These are phyloP conservation scores for Mycosarcoma maydis DNA, from an alignment of 1,284 basidiomycete genomes.

Conservation along the genomic window DNA sequence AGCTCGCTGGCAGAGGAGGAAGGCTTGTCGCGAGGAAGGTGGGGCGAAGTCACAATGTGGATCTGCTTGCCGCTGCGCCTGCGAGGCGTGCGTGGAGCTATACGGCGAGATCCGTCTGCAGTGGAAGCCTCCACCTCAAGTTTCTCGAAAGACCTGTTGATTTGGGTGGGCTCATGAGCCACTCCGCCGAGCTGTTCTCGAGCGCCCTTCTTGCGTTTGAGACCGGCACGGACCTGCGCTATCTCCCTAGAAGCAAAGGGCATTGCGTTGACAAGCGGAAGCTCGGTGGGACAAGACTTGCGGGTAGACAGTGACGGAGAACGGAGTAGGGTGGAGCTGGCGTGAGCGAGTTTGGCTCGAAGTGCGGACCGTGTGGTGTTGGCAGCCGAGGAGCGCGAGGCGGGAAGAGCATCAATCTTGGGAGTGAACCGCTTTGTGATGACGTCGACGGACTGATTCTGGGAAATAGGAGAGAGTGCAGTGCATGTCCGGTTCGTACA, in stretches of 20 bases:
- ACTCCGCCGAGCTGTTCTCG: slow-evolving; percentile 13
- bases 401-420: background rate
- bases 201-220: slow-evolving; percentile 44
- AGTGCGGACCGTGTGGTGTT: slow-evolving; percentile 8
- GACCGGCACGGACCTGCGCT: slow-evolving; percentile 27
- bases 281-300: slow-evolving; percentile 21
- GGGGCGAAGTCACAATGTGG: slow-evolving; percentile 27
- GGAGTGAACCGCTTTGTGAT: background rate
- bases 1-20: slow-evolving; percentile 38
- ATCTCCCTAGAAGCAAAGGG: slow-evolving; percentile 20
- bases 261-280: slow-evolving; percentile 12
- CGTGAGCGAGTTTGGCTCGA: slow-evolving; percentile 16
- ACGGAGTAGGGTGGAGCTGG: slow-evolving; percentile 11
- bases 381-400: background rate
- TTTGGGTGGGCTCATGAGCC: background rate
- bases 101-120: background rate
- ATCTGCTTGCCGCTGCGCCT: slow-evolving; percentile 12
- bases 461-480: slow-evolving; percentile 34
- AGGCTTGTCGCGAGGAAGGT: slow-evolving; percentile 32
- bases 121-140: background rate
- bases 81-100: background rate
- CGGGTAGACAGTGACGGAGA: slow-evolving; percentile 20
- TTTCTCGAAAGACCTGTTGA: background rate
- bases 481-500: slow-evolving; percentile 18
- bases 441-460: slow-evolving; percentile 10